Conservation (phyloP, 495 filamentous ascomycete genomes). For the Aspergillus saccharolyticus region DNA sequence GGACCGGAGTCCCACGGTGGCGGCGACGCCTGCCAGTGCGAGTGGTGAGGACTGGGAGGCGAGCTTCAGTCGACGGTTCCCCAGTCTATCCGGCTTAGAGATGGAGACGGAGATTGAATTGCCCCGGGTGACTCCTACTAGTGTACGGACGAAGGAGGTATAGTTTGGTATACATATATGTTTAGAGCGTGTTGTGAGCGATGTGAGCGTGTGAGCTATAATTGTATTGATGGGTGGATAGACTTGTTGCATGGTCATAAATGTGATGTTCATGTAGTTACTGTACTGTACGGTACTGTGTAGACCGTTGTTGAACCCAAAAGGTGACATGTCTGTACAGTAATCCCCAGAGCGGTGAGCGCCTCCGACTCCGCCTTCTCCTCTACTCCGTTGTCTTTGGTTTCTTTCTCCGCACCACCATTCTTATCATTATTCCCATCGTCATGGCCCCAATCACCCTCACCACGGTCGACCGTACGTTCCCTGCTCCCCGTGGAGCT, state of each 20-base stretch:
- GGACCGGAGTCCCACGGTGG: slow-evolving; percentile 20
- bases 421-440: slow-evolving; percentile 4
- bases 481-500: neutral
- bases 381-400: neutral
- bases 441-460: slow-evolving; percentile 44
- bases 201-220: slow-evolving; percentile 4
- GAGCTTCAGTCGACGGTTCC: slow-evolving; percentile 78
- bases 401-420: slow-evolving; percentile 4
- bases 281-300: no score
- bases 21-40: slow-evolving; percentile 21
- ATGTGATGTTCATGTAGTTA: slow-evolving; percentile 4
- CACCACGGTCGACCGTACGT: slow-evolving; percentile 48
- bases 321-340: no score
- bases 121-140: slow-evolving; percentile 26
- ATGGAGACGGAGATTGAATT: slow-evolving; percentile 68
- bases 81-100: slow-evolving; percentile 73
- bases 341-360: neutral
- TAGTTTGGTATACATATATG: slow-evolving; percentile 15
- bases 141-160: slow-evolving; percentile 40
- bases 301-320: no score
- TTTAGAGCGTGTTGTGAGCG: slow-evolving; percentile 1
- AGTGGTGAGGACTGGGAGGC: slow-evolving; percentile 58
- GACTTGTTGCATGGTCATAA: neutral
- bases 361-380: slow-evolving; percentile 20
- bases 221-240: slow-evolving; percentile 5